Evolutionary conservation across 495 filamentous ascomycete genomes (phyloP).

Genomic region (Penicillium ochrochloron): DNA sequence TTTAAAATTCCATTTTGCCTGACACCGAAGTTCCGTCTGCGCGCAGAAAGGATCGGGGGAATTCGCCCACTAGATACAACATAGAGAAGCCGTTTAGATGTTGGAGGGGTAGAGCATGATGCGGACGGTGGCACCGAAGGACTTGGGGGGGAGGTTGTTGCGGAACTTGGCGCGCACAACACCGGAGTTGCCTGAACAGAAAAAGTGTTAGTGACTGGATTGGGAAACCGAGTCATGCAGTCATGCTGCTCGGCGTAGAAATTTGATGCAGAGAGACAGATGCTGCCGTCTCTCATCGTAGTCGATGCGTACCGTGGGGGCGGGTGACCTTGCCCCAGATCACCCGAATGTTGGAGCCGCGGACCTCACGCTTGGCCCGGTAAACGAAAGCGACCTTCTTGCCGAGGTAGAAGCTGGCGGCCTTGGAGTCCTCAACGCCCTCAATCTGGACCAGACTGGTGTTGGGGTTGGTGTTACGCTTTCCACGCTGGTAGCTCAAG

Average conservation of each 20-base stretch:
- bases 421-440: slow-evolving; percentile 85
- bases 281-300: neutral
- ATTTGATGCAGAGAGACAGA: neutral
- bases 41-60: slow-evolving; percentile 48
- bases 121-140: slow-evolving; percentile 94
- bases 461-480: slow-evolving; percentile 81
- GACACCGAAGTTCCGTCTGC: slow-evolving; percentile 45
- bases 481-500: slow-evolving; percentile 90
- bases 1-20: slow-evolving; percentile 33
- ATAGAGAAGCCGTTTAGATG: slow-evolving; percentile 50
- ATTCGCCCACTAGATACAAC: slow-evolving; percentile 45
- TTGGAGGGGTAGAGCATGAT: slow-evolving; percentile 97
- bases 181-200: slow-evolving; percentile 80
- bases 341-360: slow-evolving; percentile 95
- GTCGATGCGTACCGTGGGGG: slow-evolving; percentile 74
- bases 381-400: slow-evolving; percentile 98
- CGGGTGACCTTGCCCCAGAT: slow-evolving; percentile 99
- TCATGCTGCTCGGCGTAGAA: neutral
- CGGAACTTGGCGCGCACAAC: slow-evolving; percentile 96
- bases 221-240: neutral
- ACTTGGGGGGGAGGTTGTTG: slow-evolving; percentile 89
- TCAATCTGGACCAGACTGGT: slow-evolving; percentile 95
- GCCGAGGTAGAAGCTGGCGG: slow-evolving; percentile 89
- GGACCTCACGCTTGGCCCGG: slow-evolving; percentile 86
- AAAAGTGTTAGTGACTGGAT: slow-evolving; percentile 17